Percentiles rank a stretch among this genome's conserved stretches.
Conservation (phyloP, 805 yeast genomes). For the Clavispora asparagi region DNA sequence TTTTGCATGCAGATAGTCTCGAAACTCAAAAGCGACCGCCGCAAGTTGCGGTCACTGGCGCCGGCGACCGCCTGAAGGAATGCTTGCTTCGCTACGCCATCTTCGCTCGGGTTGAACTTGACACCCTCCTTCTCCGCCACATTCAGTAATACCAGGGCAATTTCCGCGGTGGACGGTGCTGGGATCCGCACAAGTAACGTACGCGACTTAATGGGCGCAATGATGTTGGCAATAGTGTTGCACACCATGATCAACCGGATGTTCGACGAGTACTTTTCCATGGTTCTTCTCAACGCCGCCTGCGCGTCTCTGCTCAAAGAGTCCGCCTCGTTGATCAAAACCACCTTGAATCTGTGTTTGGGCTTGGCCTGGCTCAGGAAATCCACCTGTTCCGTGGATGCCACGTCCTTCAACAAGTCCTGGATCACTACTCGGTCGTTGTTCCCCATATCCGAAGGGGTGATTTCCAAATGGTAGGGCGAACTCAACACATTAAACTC, state of each 20-base stretch:
- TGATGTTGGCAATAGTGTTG: constrained; percentile 85
- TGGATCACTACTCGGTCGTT: constrained; percentile 94
- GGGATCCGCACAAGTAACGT: constrained; percentile 84
- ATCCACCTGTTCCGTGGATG: constrained; percentile 94
- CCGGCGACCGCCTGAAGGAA: constrained; percentile 50
- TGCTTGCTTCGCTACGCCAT: constrained; percentile 17
- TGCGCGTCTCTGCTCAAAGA: constrained; percentile 88
- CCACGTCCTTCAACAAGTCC: constrained; percentile 88
- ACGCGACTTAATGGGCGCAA: constrained; percentile 91
- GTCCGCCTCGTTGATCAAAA: constrained; percentile 88
- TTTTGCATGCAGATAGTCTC: constrained; percentile 78
- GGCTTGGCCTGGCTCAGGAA: constrained; percentile 44
- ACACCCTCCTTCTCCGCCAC: constrained; percentile 57
- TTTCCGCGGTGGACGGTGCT: constrained; percentile 64
- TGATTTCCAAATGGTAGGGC: constrained; percentile 86
- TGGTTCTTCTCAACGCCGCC: constrained; percentile 90
- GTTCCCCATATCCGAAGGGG: constrained; percentile 95
- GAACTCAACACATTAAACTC: constrained; percentile 93
- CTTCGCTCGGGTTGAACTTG: constrained; percentile 36
- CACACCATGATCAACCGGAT: constrained; percentile 80
- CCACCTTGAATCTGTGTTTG: constrained; percentile 64
- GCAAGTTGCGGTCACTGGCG: constrained; percentile 62
- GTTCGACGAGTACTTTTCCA: constrained; percentile 90
- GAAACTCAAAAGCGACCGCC: constrained; percentile 71
- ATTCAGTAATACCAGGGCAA: constrained; percentile 46